Evolutionary conservation across 306 rosid genomes (phyloP).

Genomic region (Glycine tomentella): DNA sequence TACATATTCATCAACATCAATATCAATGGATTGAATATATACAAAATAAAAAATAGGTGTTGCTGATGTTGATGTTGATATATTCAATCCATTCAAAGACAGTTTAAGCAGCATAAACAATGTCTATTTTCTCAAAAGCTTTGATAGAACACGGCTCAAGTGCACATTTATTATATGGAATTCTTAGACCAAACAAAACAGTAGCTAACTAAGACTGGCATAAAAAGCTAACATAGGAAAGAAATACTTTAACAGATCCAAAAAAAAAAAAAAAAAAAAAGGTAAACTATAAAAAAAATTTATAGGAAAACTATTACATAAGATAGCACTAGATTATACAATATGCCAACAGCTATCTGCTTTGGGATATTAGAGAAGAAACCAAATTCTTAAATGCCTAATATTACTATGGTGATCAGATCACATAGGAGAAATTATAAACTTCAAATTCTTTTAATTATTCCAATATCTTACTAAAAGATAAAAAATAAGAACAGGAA

Average conservation of each 20-base stretch:
- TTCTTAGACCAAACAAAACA: conserved; percentile 11
- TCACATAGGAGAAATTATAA: not conserved
- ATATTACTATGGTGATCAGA: not conserved
- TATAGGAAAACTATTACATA: not conserved
- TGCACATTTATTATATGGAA: conserved; percentile 28
- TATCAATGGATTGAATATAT: too few species aligned
- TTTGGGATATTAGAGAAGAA: conserved; percentile 31
- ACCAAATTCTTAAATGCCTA: conserved; percentile 29
- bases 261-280: not conserved
- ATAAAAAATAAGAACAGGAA: conserved; percentile 8
- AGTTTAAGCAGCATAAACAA: conserved; percentile 6
- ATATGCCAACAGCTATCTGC: conserved; percentile 1
- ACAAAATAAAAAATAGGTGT: too few species aligned
- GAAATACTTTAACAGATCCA: conserved; percentile 7
- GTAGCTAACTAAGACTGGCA: not conserved
- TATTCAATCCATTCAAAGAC: conserved; percentile 3
- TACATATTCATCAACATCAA: conserved; percentile 5
- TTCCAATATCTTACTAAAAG: conserved; percentile 8
- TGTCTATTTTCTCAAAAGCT: conserved; percentile 8
- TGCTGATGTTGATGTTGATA: too few species aligned
- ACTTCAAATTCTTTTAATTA: not conserved
- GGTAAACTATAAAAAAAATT: too few species aligned
- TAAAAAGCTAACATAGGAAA: not conserved
- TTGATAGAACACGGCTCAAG: conserved; percentile 6
- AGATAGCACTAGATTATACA: not conserved